Base-by-base conservation (phyloP, 768 basidiomycete species). In the Pluteus cervinus region DNA sequence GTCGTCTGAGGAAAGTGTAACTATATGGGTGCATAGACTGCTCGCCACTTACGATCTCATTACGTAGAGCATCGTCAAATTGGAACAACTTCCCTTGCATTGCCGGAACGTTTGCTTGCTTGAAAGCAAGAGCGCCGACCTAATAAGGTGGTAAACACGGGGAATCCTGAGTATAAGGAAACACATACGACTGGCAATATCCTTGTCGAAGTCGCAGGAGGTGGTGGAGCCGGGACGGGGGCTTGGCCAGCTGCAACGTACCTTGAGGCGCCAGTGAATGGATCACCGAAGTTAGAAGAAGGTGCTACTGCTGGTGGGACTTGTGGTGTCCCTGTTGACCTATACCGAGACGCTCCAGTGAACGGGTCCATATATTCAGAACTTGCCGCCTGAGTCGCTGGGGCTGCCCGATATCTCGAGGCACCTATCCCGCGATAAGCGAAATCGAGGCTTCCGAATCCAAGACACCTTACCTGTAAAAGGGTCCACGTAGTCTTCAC, bases 11-110 rank as follows among this genome's bases (percentile, higher is more conserved):
- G 25, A 17, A 24, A 18, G 24, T 28, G 22, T 24, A 23, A 16
- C 22, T 17, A 9, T 28, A 4, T 32, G 31, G 36, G 12, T 25
- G 3, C 24, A 15, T 38, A 16, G 30, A 33, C 36, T 12, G 20
- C 2, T 29, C 17, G 1, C 4, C 11, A 44, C 83, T 47, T 51
- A 91, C 87, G 36, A 79, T 81, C 53, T 86, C 82, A 43, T 75
- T 63, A 38, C 68, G 71, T 24, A 91, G 60, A 14, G 60, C 71
- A 29, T 83, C 76, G 47, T 89, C 73, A 34, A 91, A 80, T 53
- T 91, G 81, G 43, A 72, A 69, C 14, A 90, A 50, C 58, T 93
- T 93, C 15, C 69, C 68, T 50, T 77, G 79, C 79, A 93, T 87
- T 12, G 86, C 86, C 15, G 68, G 51, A 18, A 93, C 71, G 55